Conservation (phyloP, 768 basidiomycete species). For the Mycena vulgaris region DNA sequence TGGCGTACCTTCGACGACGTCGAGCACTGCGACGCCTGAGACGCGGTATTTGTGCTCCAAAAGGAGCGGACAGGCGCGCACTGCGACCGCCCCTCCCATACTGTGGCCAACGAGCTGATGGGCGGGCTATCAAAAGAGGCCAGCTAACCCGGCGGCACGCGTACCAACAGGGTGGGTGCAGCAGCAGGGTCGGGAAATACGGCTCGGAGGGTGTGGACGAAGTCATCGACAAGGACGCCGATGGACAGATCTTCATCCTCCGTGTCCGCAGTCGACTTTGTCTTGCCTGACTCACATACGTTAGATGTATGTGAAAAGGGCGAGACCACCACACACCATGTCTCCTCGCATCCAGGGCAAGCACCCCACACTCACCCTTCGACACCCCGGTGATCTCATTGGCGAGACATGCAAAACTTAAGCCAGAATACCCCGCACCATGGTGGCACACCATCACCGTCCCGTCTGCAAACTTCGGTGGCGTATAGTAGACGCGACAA, state of each 20-base stretch:
- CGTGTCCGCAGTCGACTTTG: conserved; percentile 57
- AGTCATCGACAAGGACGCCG: conserved; percentile 79
- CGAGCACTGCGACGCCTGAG: conserved; percentile 84
- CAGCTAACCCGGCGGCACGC: conserved; percentile 39
- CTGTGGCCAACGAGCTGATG: conserved; percentile 91
- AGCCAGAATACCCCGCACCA: conserved; percentile 92
- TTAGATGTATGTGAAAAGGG: not conserved
- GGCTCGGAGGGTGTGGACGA: conserved; percentile 76
- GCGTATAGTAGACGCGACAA: conserved; percentile 88
- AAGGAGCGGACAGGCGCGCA: conserved; percentile 77
- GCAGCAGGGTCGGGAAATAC: conserved; percentile 76
- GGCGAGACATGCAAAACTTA: conserved; percentile 94
- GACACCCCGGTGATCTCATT: conserved; percentile 76
- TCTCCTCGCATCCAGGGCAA: conserved; percentile 87
- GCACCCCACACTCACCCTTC: conserved; percentile 82
- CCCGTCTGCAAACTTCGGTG: conserved; percentile 67
- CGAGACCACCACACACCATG: conserved; percentile 74
- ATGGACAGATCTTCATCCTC: conserved; percentile 77
- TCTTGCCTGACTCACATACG: conserved; percentile 72
- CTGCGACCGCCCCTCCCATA: conserved; percentile 95
- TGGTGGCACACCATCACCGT: conserved; percentile 94
- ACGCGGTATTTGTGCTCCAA: conserved; percentile 79
- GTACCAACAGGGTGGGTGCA: conserved; percentile 84
- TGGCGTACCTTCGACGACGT: conserved; percentile 87
- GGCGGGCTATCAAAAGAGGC: not conserved